Conservation (phyloP, 257 asterid species). For the Misopates orontium region DNA sequence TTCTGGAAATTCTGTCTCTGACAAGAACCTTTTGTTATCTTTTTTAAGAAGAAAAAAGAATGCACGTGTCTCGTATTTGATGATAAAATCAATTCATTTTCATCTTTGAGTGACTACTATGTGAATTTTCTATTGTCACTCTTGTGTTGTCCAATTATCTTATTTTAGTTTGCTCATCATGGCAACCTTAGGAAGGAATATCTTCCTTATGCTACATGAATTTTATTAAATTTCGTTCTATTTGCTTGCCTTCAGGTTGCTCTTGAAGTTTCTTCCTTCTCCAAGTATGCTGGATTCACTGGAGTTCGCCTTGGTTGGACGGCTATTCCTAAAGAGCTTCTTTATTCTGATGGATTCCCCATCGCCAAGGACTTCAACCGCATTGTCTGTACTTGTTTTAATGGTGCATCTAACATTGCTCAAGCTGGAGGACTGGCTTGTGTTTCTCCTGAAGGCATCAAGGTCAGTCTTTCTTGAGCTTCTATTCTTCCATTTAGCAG, state of each 20-base stretch:
- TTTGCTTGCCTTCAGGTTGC: slow-evolving; percentile 68
- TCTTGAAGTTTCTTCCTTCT: slow-evolving; percentile 92
- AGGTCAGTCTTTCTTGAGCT: slow-evolving; percentile 47
- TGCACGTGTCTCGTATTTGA: neutral
- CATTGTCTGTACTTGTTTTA: slow-evolving; percentile 88
- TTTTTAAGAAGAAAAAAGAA: slow-evolving; percentile 1
- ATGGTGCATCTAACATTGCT: slow-evolving; percentile 95
- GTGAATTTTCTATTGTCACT: neutral
- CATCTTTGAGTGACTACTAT: neutral
- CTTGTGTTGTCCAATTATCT: slow-evolving; percentile 5
- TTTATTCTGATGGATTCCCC: slow-evolving; percentile 85
- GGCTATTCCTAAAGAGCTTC: slow-evolving; percentile 79
- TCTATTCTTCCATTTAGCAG: neutral
- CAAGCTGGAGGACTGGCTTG: slow-evolving; percentile 97
- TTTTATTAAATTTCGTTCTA: neutral
- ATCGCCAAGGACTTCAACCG: slow-evolving; percentile 95
- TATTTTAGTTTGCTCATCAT: neutral
- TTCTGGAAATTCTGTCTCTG: too few species aligned
- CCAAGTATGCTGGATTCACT: slow-evolving; percentile 95
- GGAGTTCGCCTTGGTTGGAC: slow-evolving; percentile 99
- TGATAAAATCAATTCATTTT: neutral
- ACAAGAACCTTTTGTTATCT: neutral
- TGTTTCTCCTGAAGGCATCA: slow-evolving; percentile 78
- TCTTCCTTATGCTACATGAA: neutral
- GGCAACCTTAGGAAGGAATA: neutral